phyloP scores from a whole-genome alignment of 2,329 filamentous ascomycete species.

The Sphaceloma murrayae region DNA sequence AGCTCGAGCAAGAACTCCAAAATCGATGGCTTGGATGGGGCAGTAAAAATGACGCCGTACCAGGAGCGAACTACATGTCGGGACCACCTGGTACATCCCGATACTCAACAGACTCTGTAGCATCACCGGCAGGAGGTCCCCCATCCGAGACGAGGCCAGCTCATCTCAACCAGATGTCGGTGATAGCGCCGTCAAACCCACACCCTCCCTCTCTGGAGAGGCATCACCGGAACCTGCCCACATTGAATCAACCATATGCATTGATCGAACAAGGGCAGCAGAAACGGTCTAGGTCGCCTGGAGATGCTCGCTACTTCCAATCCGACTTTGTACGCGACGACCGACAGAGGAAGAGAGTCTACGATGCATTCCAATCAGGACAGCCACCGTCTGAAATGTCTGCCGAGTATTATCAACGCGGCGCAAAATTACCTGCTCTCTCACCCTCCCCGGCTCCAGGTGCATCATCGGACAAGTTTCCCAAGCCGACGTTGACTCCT shows the following conservation, averaged over 20 bases:
- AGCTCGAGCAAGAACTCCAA: constrained; percentile 18
- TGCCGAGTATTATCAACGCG: background rate
- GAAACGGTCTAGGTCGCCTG: too few relatives aligned
- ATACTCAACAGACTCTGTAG: constrained; percentile 2
- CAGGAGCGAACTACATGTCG: constrained; percentile 30
- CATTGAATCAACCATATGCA: too few relatives aligned
- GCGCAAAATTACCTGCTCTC: background rate
- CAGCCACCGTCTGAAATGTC: background rate
- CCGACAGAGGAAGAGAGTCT: constrained; percentile 2
- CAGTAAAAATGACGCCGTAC: constrained; percentile 21
- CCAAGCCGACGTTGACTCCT: background rate
- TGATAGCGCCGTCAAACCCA: constrained; percentile 2
- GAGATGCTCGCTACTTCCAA: background rate
- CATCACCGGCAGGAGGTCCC: background rate
- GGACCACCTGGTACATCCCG: constrained; percentile 21
- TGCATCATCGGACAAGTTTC: constrained; percentile 1
- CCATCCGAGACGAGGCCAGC: background rate
- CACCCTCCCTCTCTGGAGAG: background rate
- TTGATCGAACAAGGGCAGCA: too few relatives aligned
- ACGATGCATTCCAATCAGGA: background rate
- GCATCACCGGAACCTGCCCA: background rate
- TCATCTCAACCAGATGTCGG: background rate
- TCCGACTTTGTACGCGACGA: background rate
- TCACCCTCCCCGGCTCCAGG: background rate
- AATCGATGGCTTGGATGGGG: constrained; percentile 27